Conservation (phyloP, 2,329 filamentous ascomycete genomes). For the Ilyonectria sp. region DNA sequence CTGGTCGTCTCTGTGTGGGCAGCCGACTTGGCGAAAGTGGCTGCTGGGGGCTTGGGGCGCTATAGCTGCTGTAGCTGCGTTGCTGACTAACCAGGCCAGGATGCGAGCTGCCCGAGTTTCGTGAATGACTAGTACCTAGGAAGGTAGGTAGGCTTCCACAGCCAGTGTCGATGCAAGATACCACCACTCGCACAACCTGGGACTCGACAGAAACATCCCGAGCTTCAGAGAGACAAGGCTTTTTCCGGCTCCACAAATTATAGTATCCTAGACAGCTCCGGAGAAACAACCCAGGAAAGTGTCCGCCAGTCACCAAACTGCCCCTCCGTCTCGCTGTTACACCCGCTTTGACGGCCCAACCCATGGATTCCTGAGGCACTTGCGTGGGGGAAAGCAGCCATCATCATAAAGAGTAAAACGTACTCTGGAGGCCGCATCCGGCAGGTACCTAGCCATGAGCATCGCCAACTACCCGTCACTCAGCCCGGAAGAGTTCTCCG, state of each 20-base stretch:
- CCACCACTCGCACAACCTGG: conserved; percentile 11
- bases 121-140: neutral
- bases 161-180: neutral
- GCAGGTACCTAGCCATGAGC: conserved; percentile 49
- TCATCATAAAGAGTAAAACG: neutral
- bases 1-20: no score
- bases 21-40: no score
- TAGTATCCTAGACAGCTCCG: neutral
- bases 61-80: no score
- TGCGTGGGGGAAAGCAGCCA: neutral
- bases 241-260: neutral
- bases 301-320: neutral
- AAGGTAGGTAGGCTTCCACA: neutral
- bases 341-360: neutral
- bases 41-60: no score
- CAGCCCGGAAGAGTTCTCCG: conserved; percentile 72
- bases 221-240: neutral
- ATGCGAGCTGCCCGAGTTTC: no score
- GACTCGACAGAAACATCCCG: conserved; percentile 8
- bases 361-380: conserved; percentile 12
- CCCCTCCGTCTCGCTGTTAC: neutral
- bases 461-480: conserved; percentile 74
- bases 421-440: neutral
- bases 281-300: neutral
- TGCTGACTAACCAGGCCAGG: no score